A percentile compares a stretch with the other conserved stretches of the same genome.
Conservation (phyloP, 139 green algal species). For the Dunaliella primolecta region DNA sequence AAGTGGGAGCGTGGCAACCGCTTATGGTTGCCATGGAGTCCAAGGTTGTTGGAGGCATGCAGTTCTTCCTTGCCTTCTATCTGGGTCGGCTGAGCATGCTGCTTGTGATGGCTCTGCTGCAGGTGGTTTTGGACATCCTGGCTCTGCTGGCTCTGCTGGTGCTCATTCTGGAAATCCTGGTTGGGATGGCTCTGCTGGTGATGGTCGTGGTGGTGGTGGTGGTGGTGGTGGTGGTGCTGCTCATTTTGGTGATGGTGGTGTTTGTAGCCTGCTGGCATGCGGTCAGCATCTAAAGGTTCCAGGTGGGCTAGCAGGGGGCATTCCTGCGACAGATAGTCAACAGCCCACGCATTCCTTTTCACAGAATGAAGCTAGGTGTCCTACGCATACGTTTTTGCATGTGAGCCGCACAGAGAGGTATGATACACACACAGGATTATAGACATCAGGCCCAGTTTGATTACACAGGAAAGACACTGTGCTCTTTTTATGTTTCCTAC, state of each 20-base stretch:
- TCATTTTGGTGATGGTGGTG: not conserved
- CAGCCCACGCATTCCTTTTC: too few species aligned
- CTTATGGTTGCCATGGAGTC: not conserved
- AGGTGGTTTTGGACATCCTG: too few species aligned
- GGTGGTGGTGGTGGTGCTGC: not conserved
- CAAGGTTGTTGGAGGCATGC: not conserved
- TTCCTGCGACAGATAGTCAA: conserved; percentile 23
- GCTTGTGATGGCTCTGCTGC: not conserved
- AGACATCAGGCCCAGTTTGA: too few species aligned
- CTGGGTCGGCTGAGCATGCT: not conserved
- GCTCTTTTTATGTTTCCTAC: too few species aligned
- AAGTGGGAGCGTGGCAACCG: conserved; percentile 18
- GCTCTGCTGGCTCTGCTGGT: not conserved
- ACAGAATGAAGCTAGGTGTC: too few species aligned
- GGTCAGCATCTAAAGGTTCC: not conserved
- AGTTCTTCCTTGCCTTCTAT: not conserved
- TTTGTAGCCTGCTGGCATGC: not conserved
- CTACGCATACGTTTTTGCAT: too few species aligned
- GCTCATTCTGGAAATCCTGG: not conserved
- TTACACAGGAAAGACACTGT: too few species aligned
- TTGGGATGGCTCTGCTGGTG: not conserved
- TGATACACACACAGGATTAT: too few species aligned
- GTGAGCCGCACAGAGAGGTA: too few species aligned
- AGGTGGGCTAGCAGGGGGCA: conserved; percentile 31
- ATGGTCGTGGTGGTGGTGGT: not conserved